phyloP scores from a whole-genome alignment of 2,329 filamentous ascomycete genomes.

The Biscogniauxia mediterranea region DNA sequence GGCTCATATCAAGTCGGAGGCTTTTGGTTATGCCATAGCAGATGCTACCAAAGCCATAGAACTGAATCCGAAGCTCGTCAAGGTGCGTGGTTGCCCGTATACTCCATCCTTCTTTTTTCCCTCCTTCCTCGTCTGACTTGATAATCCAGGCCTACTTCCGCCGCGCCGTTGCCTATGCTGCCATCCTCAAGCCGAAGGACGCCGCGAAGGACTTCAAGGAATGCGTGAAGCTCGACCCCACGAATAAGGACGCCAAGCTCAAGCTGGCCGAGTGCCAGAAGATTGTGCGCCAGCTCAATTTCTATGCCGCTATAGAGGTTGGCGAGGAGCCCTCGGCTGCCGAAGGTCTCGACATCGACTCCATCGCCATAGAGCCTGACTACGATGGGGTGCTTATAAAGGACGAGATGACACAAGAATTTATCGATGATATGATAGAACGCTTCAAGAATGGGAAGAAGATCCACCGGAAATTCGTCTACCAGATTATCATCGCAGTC shows the following conservation, averaged over 20 bases:
- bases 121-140: neutral
- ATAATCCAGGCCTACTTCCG: slow-evolving; percentile 79
- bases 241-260: slow-evolving; percentile 85
- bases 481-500: slow-evolving; percentile 89
- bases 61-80: slow-evolving; percentile 82
- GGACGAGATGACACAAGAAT: slow-evolving; percentile 89
- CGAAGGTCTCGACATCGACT: slow-evolving; percentile 83
- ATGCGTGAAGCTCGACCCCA: slow-evolving; percentile 82
- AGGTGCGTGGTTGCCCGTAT: slow-evolving; percentile 53
- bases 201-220: slow-evolving; percentile 90
- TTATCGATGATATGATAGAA: slow-evolving; percentile 95
- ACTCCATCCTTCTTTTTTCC: slow-evolving; percentile 14
- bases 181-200: slow-evolving; percentile 84
- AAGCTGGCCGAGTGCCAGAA: slow-evolving; percentile 94
- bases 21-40: slow-evolving; percentile 87
- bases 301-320: slow-evolving; percentile 92
- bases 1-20: slow-evolving; percentile 93
- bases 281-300: slow-evolving; percentile 86
- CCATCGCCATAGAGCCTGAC: slow-evolving; percentile 74
- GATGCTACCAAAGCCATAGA: slow-evolving; percentile 92
- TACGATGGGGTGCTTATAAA: slow-evolving; percentile 84
- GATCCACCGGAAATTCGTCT: slow-evolving; percentile 93
- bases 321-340: slow-evolving; percentile 89
- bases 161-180: slow-evolving; percentile 85
- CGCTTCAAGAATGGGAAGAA: slow-evolving; percentile 96